Evolutionary conservation across 352 stramenopile species (phyloP), one percentile per base, ranked within the genome.

Genomic region (Phytophthora cryptogea): DNA sequence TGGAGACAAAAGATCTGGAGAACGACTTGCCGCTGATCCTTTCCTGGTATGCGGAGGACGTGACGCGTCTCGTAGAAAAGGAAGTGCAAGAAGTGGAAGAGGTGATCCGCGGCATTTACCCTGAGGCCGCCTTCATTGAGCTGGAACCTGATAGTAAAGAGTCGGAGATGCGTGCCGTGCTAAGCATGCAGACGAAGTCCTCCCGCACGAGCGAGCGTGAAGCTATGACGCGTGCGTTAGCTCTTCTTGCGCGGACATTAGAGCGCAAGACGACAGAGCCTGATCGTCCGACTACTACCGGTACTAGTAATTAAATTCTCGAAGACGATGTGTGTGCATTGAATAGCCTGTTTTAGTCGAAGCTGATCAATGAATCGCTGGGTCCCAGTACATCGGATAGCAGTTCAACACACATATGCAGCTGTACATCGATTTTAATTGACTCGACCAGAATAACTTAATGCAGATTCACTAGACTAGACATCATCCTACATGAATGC

Each of bases 11-110:
- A 56, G 82, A 96, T 53, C 63, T 96, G 26, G 92, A 98, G 60
- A 84, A 95, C 53, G 94, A 99, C 66, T 68, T 99, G 16, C 81
- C 89, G 27, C 86, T 98, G 3, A 88, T 99, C 41, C 76, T 99
- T 7, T 88, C 90, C 40, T 98, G 90, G 88, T 92, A 93, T 63
- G 95, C 96, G 0, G 96, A 99, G 65, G 96, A 99, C 76, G 95
- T 99, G 42, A 98, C 97, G 43, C 81, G 96, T 13, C 74, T 97
- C 17, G 94, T 98, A 5, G 96, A 99, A 78, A 90, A 95, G 61
- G 96, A 99, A 63, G 91, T 99, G 5, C 83, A 97, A 55, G 86
- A 97, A 56, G 95, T 98, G n/a, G 95, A 99, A 79, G 82, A 90
- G 17, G 86, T 96, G 62, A 98, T 99, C 59, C 85, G 86, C 17